These are phyloP conservation scores for Dentipellis sp. DNA, from an alignment of 768 basidiomycete species.

Conservation along the genomic window DNA sequence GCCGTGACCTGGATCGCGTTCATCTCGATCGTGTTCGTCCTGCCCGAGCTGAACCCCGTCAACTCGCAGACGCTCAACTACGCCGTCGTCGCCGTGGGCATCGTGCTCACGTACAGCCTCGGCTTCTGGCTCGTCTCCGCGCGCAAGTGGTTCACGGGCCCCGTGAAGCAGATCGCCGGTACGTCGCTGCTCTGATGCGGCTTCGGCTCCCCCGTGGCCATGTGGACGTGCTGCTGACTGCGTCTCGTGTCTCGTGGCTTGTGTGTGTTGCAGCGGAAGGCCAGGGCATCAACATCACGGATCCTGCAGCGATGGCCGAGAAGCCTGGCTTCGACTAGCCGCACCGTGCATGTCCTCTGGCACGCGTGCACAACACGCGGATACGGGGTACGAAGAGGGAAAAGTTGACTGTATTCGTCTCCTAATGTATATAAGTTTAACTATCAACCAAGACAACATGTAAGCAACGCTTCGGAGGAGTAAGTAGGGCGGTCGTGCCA, in stretches of 20 bases:
- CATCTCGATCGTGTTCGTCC: constrained; percentile 66
- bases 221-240: neutral
- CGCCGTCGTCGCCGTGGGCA: constrained; percentile 65
- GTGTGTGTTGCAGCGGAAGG: constrained; percentile 29
- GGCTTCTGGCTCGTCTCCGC: constrained; percentile 66
- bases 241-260: neutral
- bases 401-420: neutral
- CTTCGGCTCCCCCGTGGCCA: constrained; percentile 1
- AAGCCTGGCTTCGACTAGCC: neutral
- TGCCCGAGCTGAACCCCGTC: constrained; percentile 65
- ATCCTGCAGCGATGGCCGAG: constrained; percentile 20
- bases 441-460: no score
- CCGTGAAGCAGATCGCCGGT: constrained; percentile 48
- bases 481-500: no score
- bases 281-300: constrained; percentile 41
- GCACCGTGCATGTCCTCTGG: no score
- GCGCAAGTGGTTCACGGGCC: constrained; percentile 65
- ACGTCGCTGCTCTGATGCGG: neutral
- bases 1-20: constrained; percentile 65
- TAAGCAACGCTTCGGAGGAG: no score
- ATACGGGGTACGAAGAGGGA: neutral
- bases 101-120: constrained; percentile 56
- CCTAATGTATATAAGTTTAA: no score
- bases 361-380: no score
- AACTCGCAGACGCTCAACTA: constrained; percentile 68